These are phyloP conservation scores for Gastrolobium bilobum DNA, from an alignment of 306 rosid genomes.

Conservation along the genomic window DNA sequence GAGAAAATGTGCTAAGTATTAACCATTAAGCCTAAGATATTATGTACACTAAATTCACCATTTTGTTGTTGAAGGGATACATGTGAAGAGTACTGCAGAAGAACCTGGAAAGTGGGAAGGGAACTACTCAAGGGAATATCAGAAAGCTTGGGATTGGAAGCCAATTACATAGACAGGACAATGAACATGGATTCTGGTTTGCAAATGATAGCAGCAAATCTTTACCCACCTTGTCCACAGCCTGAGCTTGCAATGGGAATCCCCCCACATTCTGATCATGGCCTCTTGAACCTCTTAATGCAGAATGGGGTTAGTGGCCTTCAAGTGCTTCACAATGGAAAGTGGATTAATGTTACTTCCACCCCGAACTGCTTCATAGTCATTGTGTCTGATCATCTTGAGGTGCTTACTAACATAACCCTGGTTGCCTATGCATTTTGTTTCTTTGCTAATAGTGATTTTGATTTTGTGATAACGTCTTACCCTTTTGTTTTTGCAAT, in stretches of 20 bases:
- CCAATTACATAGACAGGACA: constrained; percentile 42
- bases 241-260: constrained; percentile 76
- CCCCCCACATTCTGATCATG: constrained; percentile 81
- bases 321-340: constrained; percentile 67
- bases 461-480: background rate
- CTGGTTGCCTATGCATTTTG: background rate
- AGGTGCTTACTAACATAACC: constrained; percentile 54
- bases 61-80: constrained; percentile 50
- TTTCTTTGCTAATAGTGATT: background rate
- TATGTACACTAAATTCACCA: background rate
- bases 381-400: constrained; percentile 70
- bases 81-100: constrained; percentile 54
- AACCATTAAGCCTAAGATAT: background rate
- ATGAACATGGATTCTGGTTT: constrained; percentile 60
- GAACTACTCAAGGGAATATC: constrained; percentile 67
- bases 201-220: constrained; percentile 57
- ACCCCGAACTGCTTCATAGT: constrained; percentile 62
- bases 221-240: constrained; percentile 78
- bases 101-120: constrained; percentile 53
- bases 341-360: constrained; percentile 68
- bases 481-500: constrained; percentile 1
- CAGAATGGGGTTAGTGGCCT: constrained; percentile 74
- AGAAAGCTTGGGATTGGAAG: constrained; percentile 65
- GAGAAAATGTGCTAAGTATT: background rate
- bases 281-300: constrained; percentile 61